A percentile compares a stretch with the other conserved stretches of the same genome.
These are phyloP conservation scores for Hirsutella minnesotensis DNA, from an alignment of 2,329 filamentous ascomycete species.

Conservation along the genomic window DNA sequence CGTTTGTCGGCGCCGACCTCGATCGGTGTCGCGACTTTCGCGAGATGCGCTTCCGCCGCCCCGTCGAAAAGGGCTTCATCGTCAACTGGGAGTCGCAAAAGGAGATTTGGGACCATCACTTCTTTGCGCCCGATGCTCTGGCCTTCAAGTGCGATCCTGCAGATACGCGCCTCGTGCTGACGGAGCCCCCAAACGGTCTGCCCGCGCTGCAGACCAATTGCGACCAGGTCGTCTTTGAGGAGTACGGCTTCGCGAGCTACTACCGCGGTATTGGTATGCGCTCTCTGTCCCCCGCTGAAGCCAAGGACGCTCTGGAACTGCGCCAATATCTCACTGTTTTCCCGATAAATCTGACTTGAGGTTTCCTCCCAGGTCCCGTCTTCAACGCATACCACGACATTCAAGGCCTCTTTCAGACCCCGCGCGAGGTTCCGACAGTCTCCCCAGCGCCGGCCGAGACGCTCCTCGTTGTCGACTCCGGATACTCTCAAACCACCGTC, in stretches of 20 bases:
- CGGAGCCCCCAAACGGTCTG: slow-evolving; percentile 76
- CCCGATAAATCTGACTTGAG: too few species aligned
- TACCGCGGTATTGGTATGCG: slow-evolving; percentile 58
- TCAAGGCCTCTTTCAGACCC: slow-evolving; percentile 54
- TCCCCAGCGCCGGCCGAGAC: slow-evolving; percentile 55
- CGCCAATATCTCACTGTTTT: too few species aligned
- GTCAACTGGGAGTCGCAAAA: slow-evolving; percentile 96
- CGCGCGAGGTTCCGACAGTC: slow-evolving; percentile 30
- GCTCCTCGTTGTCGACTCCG: slow-evolving; percentile 79
- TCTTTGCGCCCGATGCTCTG: not conserved
- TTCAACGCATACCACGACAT: slow-evolving; percentile 78
- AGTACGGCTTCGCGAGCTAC: slow-evolving; percentile 86
- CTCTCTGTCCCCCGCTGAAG: not conserved
- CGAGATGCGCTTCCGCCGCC: slow-evolving; percentile 74
- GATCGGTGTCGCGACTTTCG: slow-evolving; percentile 77
- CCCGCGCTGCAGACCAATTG: slow-evolving; percentile 75
- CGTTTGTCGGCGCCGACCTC: slow-evolving; percentile 71
- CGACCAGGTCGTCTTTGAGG: slow-evolving; percentile 95
- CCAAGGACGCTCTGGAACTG: too few species aligned
- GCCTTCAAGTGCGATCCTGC: slow-evolving; percentile 49
- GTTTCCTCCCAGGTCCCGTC: slow-evolving; percentile 52
- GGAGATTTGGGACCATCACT: slow-evolving; percentile 78
- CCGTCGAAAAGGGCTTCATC: slow-evolving; percentile 87
- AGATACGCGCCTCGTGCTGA: slow-evolving; percentile 73
- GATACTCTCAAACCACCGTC: slow-evolving; percentile 86